Conservation (phyloP, 148 eudicot species). For the Rhododendron vialii region DNA sequence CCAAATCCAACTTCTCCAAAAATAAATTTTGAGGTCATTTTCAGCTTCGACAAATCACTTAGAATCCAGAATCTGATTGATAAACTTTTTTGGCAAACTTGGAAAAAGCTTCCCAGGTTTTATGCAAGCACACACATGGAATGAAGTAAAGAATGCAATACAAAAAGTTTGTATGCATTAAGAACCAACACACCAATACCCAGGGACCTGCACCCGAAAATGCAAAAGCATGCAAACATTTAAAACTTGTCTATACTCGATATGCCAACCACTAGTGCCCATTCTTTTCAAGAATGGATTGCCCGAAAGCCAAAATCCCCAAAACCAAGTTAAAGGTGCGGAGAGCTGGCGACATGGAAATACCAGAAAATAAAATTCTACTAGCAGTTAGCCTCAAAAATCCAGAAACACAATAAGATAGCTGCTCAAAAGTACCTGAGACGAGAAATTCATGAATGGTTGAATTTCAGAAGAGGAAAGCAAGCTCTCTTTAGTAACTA, state of each 20-base stretch:
- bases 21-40: neutral
- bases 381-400: neutral
- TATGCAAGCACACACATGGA: neutral
- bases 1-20: neutral
- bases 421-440: conserved; percentile 56
- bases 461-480: conserved; percentile 78
- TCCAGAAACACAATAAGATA: neutral
- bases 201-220: neutral
- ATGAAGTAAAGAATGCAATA: neutral
- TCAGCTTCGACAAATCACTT: neutral
- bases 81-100: neutral
- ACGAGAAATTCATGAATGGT: conserved; percentile 84
- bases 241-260: neutral
- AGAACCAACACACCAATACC: neutral
- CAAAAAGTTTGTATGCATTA: neutral
- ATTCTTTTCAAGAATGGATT: neutral
- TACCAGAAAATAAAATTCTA: neutral
- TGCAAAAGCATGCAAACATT: neutral
- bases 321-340: neutral
- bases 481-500: conserved; percentile 84
- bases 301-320: neutral
- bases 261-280: neutral
- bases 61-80: neutral
- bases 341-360: neutral
- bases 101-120: neutral